A percentile compares a stretch with the other conserved stretches of the same genome.
phyloP scores from a whole-genome alignment of 768 basidiomycete genomes.

The Suillus americanus region DNA sequence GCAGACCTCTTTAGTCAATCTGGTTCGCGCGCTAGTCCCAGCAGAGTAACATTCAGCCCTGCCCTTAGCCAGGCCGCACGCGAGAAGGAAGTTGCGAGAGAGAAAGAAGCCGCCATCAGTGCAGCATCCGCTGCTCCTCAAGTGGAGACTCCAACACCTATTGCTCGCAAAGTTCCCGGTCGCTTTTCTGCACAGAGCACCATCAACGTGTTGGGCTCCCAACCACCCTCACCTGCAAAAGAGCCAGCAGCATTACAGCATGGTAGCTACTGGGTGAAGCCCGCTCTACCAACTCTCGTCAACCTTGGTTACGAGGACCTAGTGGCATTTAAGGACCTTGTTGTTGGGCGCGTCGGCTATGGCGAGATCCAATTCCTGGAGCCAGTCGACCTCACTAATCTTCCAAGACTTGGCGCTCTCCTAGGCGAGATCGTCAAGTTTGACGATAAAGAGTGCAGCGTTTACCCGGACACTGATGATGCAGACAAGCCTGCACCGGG shows the following conservation, averaged over 20 bases:
- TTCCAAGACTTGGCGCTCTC: slow-evolving; percentile 76
- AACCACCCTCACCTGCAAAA: slow-evolving; percentile 29
- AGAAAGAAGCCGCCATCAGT: slow-evolving; percentile 31
- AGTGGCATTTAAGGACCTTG: slow-evolving; percentile 68
- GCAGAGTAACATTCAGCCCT: slow-evolving; percentile 71
- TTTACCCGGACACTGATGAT: slow-evolving; percentile 90
- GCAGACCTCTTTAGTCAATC: slow-evolving; percentile 63
- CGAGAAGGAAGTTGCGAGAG: slow-evolving; percentile 61
- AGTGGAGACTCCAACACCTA: slow-evolving; percentile 36
- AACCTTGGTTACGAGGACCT: slow-evolving; percentile 73
- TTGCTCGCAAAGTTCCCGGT: slow-evolving; percentile 39
- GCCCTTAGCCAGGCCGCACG: slow-evolving; percentile 72
- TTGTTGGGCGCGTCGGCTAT: slow-evolving; percentile 89
- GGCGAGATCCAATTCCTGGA: slow-evolving; percentile 84
- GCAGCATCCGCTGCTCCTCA: slow-evolving; percentile 19
- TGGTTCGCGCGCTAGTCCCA: slow-evolving; percentile 31
- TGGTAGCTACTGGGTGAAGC: slow-evolving; percentile 92
- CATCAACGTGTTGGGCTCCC: slow-evolving; percentile 23
- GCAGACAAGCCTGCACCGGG: slow-evolving; percentile 82
- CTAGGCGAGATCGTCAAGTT: slow-evolving; percentile 88
- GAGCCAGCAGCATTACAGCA: slow-evolving; percentile 54
- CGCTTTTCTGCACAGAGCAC: slow-evolving; percentile 41
- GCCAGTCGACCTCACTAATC: slow-evolving; percentile 83
- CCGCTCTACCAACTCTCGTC: slow-evolving; percentile 71
- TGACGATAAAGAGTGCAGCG: slow-evolving; percentile 87